Evolutionary conservation across 2,329 filamentous ascomycete genomes (phyloP).

Genomic region (Oidium heveae): DNA sequence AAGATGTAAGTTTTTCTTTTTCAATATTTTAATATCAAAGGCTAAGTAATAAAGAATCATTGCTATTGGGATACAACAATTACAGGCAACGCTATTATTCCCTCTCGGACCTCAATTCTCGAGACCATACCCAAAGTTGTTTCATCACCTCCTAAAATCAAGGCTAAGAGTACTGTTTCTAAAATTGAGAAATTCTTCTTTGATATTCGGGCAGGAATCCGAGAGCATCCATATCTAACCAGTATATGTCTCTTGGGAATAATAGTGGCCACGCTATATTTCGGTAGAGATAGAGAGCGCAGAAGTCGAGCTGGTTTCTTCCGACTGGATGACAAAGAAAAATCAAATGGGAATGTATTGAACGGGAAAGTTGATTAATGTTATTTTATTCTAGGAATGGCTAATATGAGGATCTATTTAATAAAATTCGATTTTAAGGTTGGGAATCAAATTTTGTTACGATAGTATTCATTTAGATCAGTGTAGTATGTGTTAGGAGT

Average conservation of each 20-base stretch:
- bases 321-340: slow-evolving; percentile 39
- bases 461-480: too few relatives aligned
- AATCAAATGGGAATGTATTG: slow-evolving; percentile 26
- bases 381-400: background rate
- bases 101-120: slow-evolving; percentile 32
- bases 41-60: slow-evolving; percentile 35
- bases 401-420: too few relatives aligned
- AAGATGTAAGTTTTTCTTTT: slow-evolving; percentile 45
- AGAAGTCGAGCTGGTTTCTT: slow-evolving; percentile 31
- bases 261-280: slow-evolving; percentile 24
- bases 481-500: too few relatives aligned
- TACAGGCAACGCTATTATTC: slow-evolving; percentile 71
- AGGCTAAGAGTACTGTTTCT: slow-evolving; percentile 53
- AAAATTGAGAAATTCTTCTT: slow-evolving; percentile 47
- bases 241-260: slow-evolving; percentile 31
- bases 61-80: slow-evolving; percentile 86
- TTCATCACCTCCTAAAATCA: slow-evolving; percentile 32
- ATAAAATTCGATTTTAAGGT: too few relatives aligned
- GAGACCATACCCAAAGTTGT: slow-evolving; percentile 23
- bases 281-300: slow-evolving; percentile 28
- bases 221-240: slow-evolving; percentile 32
- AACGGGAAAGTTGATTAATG: slow-evolving; percentile 27
- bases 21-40: background rate
- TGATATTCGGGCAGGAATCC: slow-evolving; percentile 31
- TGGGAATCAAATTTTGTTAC: too few relatives aligned